These are phyloP conservation scores for Aristolochia contorta DNA, from an alignment of 164 flowering plant species.

Conservation along the genomic window DNA sequence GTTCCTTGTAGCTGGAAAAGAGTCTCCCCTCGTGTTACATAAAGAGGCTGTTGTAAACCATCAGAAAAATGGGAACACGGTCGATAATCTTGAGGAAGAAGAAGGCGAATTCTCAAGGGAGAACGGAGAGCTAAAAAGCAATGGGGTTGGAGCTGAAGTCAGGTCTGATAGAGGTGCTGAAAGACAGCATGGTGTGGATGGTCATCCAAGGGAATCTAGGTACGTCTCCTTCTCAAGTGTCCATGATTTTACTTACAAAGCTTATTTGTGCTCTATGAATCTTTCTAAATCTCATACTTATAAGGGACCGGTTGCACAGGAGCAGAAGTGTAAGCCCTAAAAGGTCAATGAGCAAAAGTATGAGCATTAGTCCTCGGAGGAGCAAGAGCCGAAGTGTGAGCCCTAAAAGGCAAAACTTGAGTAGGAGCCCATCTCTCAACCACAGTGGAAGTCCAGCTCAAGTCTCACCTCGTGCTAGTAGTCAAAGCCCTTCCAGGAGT, in stretches of 20 bases:
- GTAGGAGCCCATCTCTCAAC: slow-evolving; percentile 40
- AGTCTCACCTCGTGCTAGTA: slow-evolving; percentile 39
- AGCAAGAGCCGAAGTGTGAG: slow-evolving; percentile 54
- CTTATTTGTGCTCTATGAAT: background rate
- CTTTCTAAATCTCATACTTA: background rate
- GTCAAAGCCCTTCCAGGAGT: slow-evolving; percentile 28
- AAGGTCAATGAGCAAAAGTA: slow-evolving; percentile 61
- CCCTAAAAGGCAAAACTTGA: slow-evolving; percentile 28
- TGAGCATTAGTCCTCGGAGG: slow-evolving; percentile 74
- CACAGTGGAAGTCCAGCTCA: slow-evolving; percentile 43
- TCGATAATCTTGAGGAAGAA: slow-evolving; percentile 27
- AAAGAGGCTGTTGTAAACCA: slow-evolving; percentile 19
- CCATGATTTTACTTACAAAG: background rate
- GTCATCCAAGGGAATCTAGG: slow-evolving; percentile 82
- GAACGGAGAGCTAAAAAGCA: slow-evolving; percentile 59
- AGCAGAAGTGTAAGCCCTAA: slow-evolving; percentile 77
- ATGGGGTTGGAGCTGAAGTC: slow-evolving; percentile 41
- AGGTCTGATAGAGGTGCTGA: slow-evolving; percentile 42
- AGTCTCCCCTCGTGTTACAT: slow-evolving; percentile 26
- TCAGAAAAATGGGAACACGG: slow-evolving; percentile 27
- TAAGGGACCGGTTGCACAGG: slow-evolving; percentile 47
- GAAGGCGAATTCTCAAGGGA: slow-evolving; percentile 40
- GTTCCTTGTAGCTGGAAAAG: slow-evolving; percentile 17
- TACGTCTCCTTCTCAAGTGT: slow-evolving; percentile 26
- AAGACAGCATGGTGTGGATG: slow-evolving; percentile 68